Base-by-base conservation (phyloP, 371 early-diverging fungal species). In the Thermomucor indicae-seudaticae region DNA sequence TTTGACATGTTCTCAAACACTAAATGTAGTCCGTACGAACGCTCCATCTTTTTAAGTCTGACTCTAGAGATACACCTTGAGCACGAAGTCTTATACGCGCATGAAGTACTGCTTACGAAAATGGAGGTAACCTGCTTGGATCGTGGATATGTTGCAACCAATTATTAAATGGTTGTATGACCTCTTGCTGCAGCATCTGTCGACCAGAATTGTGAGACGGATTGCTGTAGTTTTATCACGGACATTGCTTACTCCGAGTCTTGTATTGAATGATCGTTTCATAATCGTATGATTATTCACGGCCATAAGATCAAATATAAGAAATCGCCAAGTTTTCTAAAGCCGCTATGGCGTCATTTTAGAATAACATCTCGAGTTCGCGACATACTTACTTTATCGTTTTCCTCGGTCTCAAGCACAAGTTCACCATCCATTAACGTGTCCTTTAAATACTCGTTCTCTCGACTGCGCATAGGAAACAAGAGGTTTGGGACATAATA, bases 391-490 rank as follows among this genome's bases (percentile, higher is more conserved):
- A 49, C 51, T 47, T 31, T 57, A 29, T 48, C 43, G 22, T 35
- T 38, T 23, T 54, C 23, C 19, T 57, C 51, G 6, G 20, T 22
- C 12, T 86, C 88, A 12, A 80, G 46, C 4, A 89, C 79, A 28
- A 91, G 64, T 64, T 90, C 89, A 24, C 91, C 91, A 56, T 91
- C 90, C 59, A 91, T 64, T 25, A 91, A 47, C 0, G 92, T 91
- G 32, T 88, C 85, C 40, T 71, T 72, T 49, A 87, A 78, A 43
- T 67, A 86, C 57, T 81, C 73, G 17, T 68, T 65, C 17, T 75
- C 71, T 55, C 69, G 71, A n/a, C 67, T 67, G 3, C 79, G 71
- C 16, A 72, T 42, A 20, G 79, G 81, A 34, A 84, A 82, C 14
- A 77, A 43, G n/a, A 88, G 70, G 35, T 86, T 72, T 1, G 78